Percentiles rank a stretch among this genome's conserved stretches.
Evolutionary conservation across 2,329 filamentous ascomycete genomes (phyloP).

Genomic region (Monilinia vaccinii-corymbosi): DNA sequence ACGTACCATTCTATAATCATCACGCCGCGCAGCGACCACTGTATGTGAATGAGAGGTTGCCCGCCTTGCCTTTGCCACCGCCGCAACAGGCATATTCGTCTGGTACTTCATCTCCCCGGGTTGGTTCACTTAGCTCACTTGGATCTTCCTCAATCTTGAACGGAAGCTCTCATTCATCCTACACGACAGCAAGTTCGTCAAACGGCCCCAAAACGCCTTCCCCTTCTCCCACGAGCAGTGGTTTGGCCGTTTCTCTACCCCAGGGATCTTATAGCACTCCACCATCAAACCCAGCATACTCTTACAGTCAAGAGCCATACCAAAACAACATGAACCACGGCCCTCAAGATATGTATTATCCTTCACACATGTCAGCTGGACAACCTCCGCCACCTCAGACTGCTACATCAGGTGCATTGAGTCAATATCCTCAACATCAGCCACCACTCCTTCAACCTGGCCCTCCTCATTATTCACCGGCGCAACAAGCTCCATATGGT

Average conservation of each 20-base stretch:
- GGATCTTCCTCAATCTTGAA: slow-evolving; percentile 46
- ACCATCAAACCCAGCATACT: slow-evolving; percentile 33
- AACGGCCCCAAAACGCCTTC: slow-evolving; percentile 71
- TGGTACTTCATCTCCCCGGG: slow-evolving; percentile 65
- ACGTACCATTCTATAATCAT: slow-evolving; percentile 61
- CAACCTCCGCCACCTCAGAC: slow-evolving; percentile 68
- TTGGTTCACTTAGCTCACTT: slow-evolving; percentile 57
- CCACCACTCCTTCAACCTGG: slow-evolving; percentile 66
- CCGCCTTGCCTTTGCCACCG: slow-evolving; percentile 60
- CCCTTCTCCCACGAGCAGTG: slow-evolving; percentile 46
- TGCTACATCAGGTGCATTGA: slow-evolving; percentile 62
- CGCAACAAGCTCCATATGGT: slow-evolving; percentile 42
- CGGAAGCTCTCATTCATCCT: slow-evolving; percentile 46
- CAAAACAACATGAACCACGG: slow-evolving; percentile 69
- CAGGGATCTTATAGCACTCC: slow-evolving; percentile 29
- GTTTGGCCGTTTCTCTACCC: slow-evolving; percentile 34
- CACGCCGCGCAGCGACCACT: slow-evolving; percentile 54
- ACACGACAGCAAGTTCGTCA: slow-evolving; percentile 41
- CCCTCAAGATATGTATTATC: slow-evolving; percentile 77
- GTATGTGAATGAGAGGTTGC: slow-evolving; percentile 65
- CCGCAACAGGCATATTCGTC: slow-evolving; percentile 55
- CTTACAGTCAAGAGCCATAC: slow-evolving; percentile 32
- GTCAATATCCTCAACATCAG: slow-evolving; percentile 69
- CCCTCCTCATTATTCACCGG: slow-evolving; percentile 56
- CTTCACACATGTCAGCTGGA: slow-evolving; percentile 67